Conservation (phyloP, 768 basidiomycete species). For the Plicaturopsis crispa region DNA sequence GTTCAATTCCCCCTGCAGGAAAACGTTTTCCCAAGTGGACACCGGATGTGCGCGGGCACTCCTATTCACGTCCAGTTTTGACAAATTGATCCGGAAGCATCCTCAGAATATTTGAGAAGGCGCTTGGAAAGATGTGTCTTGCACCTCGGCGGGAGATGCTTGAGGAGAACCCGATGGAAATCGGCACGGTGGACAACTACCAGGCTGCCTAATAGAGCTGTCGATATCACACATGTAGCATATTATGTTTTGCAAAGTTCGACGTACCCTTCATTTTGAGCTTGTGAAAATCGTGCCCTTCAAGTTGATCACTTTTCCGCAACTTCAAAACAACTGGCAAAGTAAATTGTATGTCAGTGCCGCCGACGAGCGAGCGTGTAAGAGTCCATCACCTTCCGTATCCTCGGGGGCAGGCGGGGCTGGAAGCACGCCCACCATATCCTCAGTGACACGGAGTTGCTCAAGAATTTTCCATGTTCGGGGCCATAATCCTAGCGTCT, state of each 20-base stretch:
- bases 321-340: slow-evolving; percentile 14
- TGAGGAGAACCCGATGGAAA: slow-evolving; percentile 23
- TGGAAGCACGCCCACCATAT: slow-evolving; percentile 12
- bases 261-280: slow-evolving; percentile 15
- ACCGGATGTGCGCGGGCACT: too few species aligned
- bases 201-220: slow-evolving; percentile 17
- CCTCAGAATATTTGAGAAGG: slow-evolving; percentile 23
- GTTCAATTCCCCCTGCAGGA: too few species aligned
- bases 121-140: slow-evolving; percentile 27
- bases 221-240: background rate
- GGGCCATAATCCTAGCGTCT: too few species aligned
- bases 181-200: slow-evolving; percentile 29
- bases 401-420: slow-evolving; percentile 12
- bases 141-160: slow-evolving; percentile 18
- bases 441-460: slow-evolving; percentile 29
- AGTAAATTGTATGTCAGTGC: background rate
- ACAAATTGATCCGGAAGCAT: too few species aligned
- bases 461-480: slow-evolving; percentile 36
- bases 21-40: too few species aligned
- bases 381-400: slow-evolving; percentile 10
- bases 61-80: too few species aligned
- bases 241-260: too few species aligned
- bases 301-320: slow-evolving; percentile 25
- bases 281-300: slow-evolving; percentile 21
- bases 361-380: background rate